Conservation (phyloP, 176 grass and related monocot species). For the Raddia guianensis region DNA sequence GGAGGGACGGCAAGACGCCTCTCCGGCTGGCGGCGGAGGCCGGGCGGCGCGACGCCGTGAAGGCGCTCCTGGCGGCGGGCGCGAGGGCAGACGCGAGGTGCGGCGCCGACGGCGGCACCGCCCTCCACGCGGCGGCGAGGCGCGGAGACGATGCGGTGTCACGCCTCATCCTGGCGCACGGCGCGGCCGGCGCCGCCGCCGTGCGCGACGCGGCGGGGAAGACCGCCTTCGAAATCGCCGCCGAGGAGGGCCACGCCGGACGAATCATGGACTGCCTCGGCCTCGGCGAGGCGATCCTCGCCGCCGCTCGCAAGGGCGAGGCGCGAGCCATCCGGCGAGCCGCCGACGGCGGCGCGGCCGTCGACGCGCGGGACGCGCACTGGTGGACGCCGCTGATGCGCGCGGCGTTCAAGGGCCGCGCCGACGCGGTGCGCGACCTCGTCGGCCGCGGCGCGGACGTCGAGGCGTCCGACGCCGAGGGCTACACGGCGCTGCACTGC, state of each 20-base stretch:
- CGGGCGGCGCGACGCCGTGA: constrained; percentile 45
- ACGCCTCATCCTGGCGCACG: constrained; percentile 40
- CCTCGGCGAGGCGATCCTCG: constrained; percentile 52
- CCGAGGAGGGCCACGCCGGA: constrained; percentile 45
- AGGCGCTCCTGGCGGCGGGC: constrained; percentile 47
- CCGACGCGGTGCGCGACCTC: constrained; percentile 50
- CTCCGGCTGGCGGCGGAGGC: constrained; percentile 54
- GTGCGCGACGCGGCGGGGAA: constrained; percentile 56
- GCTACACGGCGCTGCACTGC: constrained; percentile 71
- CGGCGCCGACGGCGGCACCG: constrained; percentile 41
- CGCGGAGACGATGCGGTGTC: constrained; percentile 52
- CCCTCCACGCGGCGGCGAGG: constrained; percentile 59
- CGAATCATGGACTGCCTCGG: constrained; percentile 54
- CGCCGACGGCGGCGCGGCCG: constrained; percentile 48
- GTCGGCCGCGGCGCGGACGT: constrained; percentile 49
- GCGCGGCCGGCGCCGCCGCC: constrained; percentile 41
- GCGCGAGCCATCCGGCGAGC: constrained; percentile 27
- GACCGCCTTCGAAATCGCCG: constrained; percentile 61
- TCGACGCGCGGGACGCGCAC: constrained; percentile 53
- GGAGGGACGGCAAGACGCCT: constrained; percentile 61
- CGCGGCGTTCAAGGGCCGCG: constrained; percentile 59
- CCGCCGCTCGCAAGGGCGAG: constrained; percentile 54
- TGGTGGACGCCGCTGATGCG: constrained; percentile 80
- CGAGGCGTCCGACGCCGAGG: constrained; percentile 52
- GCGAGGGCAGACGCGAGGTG: constrained; percentile 55